A percentile compares a stretch with the other conserved stretches of the same genome.
These are phyloP conservation scores for Chaetomiaceae sp. DNA, from an alignment of 2,329 filamentous ascomycete species.

Conservation along the genomic window DNA sequence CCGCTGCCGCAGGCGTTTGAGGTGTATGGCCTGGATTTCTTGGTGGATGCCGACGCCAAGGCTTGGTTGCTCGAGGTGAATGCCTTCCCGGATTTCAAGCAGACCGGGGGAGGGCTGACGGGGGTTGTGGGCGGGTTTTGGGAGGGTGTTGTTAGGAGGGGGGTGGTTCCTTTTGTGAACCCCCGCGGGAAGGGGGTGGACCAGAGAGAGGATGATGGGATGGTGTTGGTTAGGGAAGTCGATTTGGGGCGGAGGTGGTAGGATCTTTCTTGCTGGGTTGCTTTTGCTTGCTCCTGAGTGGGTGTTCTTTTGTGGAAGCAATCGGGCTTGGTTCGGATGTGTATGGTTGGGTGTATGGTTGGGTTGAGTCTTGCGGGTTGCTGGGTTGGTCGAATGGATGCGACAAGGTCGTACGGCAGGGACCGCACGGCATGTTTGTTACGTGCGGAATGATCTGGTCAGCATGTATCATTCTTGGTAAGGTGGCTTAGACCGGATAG, in stretches of 20 bases:
- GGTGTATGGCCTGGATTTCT: slow-evolving; percentile 84
- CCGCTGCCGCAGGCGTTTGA: slow-evolving; percentile 85
- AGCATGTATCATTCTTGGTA: not conserved
- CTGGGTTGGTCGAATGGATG: not conserved
- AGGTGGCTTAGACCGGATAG: slow-evolving; percentile 11
- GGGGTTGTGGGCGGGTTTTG: slow-evolving; percentile 73
- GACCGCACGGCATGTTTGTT: not conserved
- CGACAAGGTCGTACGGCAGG: not conserved
- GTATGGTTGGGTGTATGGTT: not conserved
- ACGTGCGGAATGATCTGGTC: not conserved
- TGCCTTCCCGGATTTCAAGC: slow-evolving; percentile 91
- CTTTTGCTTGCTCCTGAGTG: not conserved
- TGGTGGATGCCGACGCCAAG: slow-evolving; percentile 63
- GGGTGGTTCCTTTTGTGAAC: slow-evolving; percentile 63
- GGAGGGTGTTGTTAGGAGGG: slow-evolving; percentile 64
- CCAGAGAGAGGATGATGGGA: slow-evolving; percentile 31
- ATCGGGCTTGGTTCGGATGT: not conserved
- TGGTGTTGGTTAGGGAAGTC: slow-evolving; percentile 51
- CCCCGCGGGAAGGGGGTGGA: slow-evolving; percentile 28
- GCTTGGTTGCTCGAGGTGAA: slow-evolving; percentile 88
- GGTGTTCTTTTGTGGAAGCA: too few species aligned
- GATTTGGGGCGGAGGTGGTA: slow-evolving; percentile 46
- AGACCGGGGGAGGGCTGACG: slow-evolving; percentile 75
- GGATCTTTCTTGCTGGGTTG: not conserved
- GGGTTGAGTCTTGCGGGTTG: not conserved